phyloP scores from a whole-genome alignment of 495 filamentous ascomycete species.

The Lichenothelia convexa region DNA sequence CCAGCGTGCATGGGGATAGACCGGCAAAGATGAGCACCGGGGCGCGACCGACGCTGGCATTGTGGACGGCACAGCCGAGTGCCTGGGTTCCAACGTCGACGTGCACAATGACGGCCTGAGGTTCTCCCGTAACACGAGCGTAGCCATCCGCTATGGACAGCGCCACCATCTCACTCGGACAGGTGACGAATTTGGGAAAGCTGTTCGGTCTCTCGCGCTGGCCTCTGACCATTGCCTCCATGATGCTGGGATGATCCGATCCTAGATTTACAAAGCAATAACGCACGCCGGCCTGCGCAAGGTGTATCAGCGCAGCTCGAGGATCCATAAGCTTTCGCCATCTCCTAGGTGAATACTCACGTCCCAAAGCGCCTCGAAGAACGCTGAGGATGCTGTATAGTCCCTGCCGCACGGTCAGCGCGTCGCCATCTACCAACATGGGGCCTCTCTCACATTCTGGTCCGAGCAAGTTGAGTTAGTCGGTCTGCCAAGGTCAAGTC shows the following conservation, averaged over 20 bases:
- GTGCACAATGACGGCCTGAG: conserved; percentile 14
- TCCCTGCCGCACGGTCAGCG: too few species aligned
- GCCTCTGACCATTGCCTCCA: conserved; percentile 11
- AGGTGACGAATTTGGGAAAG: conserved; percentile 8
- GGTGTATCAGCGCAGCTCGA: too few species aligned
- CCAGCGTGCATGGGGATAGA: conserved; percentile 10
- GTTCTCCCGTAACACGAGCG: conserved; percentile 8
- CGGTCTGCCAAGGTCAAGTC: too few species aligned
- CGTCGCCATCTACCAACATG: too few species aligned
- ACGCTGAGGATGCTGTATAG: conserved; percentile 8
- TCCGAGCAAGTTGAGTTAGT: too few species aligned
- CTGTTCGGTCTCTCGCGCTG: conserved; percentile 5
- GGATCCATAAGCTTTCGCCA: neutral
- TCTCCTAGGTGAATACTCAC: neutral
- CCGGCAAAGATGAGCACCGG: conserved; percentile 16
- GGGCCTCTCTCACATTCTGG: too few species aligned
- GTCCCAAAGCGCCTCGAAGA: conserved; percentile 11
- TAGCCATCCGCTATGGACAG: conserved; percentile 12
- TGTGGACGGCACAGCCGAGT: conserved; percentile 11
- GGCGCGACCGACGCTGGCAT: conserved; percentile 9
- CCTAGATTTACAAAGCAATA: conserved; percentile 11
- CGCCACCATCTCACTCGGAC: conserved; percentile 11
- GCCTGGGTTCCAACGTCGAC: conserved; percentile 14
- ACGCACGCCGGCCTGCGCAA: conserved; percentile 7
- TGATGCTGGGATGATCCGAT: conserved; percentile 15